These are phyloP conservation scores for Ceratocystis papillata DNA, from an alignment of 2,329 filamentous ascomycete genomes.

Conservation along the genomic window DNA sequence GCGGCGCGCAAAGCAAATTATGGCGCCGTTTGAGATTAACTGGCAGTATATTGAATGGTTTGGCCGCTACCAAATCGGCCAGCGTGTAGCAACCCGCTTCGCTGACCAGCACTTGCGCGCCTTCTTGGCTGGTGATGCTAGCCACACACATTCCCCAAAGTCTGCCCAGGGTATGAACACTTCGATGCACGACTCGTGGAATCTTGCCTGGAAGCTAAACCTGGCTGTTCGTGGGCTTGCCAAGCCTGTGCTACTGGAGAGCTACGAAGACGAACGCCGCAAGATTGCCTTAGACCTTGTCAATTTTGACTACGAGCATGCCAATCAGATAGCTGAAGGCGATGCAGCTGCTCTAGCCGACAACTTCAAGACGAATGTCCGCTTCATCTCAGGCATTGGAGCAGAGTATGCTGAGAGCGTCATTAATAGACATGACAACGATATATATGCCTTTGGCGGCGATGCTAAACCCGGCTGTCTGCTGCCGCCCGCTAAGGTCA, in stretches of 20 bases:
- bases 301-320: conserved; percentile 49
- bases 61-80: conserved; percentile 59
- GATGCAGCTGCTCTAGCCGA: conserved; percentile 52
- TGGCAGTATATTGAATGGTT: conserved; percentile 59
- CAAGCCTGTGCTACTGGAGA: conserved; percentile 44
- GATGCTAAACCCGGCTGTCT: conserved; percentile 45
- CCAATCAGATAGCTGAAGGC: conserved; percentile 49
- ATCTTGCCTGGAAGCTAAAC: conserved; percentile 45
- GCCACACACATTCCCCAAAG: conserved; percentile 62
- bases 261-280: conserved; percentile 52
- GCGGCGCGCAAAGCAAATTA: conserved; percentile 50
- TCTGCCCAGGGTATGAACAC: conserved; percentile 60
- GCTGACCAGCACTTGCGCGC: conserved; percentile 49
- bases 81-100: conserved; percentile 60
- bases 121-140: conserved; percentile 61
- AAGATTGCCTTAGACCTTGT: conserved; percentile 50
- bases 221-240: conserved; percentile 46
- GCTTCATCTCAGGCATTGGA: conserved; percentile 63
- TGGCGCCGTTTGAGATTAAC: conserved; percentile 46
- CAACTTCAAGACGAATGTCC: conserved; percentile 60
- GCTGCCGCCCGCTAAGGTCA: conserved; percentile 58
- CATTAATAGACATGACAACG: conserved; percentile 38
- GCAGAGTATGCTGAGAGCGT: conserved; percentile 47
- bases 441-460: conserved; percentile 35
- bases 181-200: conserved; percentile 51